Conservation (phyloP, 2,329 filamentous ascomycete species). For the Rasamsonia emersonii region DNA sequence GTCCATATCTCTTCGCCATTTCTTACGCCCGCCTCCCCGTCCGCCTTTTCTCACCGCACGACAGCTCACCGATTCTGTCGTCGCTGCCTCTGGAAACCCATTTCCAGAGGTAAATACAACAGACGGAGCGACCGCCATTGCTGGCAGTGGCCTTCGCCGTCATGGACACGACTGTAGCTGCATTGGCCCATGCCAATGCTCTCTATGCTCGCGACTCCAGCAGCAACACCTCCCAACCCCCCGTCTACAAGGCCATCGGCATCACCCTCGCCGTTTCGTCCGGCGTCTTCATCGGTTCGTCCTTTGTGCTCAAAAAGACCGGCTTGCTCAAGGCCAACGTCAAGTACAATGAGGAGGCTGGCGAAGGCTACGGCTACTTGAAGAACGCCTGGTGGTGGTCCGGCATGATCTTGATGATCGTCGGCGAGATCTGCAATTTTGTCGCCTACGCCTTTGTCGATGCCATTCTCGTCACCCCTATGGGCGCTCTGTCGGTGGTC, state of each 20-base stretch:
- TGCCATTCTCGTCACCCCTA: constrained; percentile 85
- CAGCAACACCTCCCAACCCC: constrained; percentile 35
- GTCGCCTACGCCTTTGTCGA: constrained; percentile 95
- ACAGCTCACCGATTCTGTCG: no score
- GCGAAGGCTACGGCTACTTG: constrained; percentile 93
- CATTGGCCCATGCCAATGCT: constrained; percentile 32
- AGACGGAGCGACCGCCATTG: constrained; percentile 14
- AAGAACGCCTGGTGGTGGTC: constrained; percentile 94
- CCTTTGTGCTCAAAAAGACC: constrained; percentile 92
- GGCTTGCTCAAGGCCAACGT: constrained; percentile 86
- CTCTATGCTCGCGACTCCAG: constrained; percentile 35
- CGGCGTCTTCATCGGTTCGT: constrained; percentile 85
- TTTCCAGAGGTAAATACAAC: no score
- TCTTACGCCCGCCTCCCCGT: no score
- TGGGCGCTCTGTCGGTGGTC: constrained; percentile 86
- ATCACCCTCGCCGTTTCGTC: constrained; percentile 79
- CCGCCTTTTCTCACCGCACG: no score
- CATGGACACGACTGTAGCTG: constrained; percentile 37
- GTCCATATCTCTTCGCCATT: no score
- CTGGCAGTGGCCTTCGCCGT: constrained; percentile 15
- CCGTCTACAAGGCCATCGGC: constrained; percentile 74
- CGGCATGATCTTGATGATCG: constrained; percentile 93
- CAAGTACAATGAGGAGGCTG: constrained; percentile 92
- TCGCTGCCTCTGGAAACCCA: no score
- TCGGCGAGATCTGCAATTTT: constrained; percentile 95